phyloP scores from a whole-genome alignment of 352 stramenopile species.

The Blastocystis sp. region DNA sequence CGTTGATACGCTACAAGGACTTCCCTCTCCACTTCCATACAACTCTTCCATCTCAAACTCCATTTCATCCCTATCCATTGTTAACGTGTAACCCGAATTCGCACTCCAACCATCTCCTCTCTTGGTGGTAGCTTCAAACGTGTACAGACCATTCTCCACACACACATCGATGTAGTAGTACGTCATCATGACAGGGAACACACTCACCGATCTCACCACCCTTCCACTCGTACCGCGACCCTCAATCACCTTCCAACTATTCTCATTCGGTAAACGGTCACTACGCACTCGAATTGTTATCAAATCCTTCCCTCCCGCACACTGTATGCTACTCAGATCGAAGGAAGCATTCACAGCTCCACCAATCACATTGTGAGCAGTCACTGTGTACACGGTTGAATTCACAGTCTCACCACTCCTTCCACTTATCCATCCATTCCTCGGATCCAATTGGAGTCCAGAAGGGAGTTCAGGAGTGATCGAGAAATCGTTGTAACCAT shows the following conservation, averaged over 20 bases:
- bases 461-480: neutral
- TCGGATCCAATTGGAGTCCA: neutral
- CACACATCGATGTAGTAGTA: neutral
- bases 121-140: neutral
- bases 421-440: neutral
- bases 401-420: neutral
- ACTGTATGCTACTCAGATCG: neutral
- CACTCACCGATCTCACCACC: neutral
- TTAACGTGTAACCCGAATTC: neutral
- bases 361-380: neutral
- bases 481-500: neutral
- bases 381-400: neutral
- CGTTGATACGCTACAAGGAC: neutral
- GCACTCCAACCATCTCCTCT: neutral
- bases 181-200: neutral
- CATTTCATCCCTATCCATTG: neutral
- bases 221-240: neutral
- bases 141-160: neutral
- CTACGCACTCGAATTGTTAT: neutral
- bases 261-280: neutral
- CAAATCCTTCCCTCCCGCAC: neutral
- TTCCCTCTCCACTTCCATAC: neutral
- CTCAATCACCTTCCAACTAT: neutral
- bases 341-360: neutral
- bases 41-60: neutral